Conservation (phyloP, 805 yeast genomes). For the Sungouiozyma ichnusensis region DNA sequence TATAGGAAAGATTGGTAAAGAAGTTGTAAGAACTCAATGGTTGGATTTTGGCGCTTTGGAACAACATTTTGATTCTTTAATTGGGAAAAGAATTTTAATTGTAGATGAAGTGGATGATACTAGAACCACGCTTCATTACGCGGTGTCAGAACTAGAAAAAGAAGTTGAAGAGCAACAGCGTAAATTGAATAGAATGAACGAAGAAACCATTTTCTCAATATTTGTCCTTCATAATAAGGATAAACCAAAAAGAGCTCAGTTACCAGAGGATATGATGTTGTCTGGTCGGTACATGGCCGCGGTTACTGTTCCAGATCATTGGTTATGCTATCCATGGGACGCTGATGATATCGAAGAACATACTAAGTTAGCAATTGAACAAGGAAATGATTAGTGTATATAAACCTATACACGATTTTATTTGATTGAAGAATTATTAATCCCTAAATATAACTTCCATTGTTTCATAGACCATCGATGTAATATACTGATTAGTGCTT, state of each 20-base stretch:
- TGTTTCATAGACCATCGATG: neutral
- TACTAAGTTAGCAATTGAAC: slow-evolving; percentile 51
- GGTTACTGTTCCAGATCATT: slow-evolving; percentile 59
- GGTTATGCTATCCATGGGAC: slow-evolving; percentile 93
- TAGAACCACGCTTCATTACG: slow-evolving; percentile 81
- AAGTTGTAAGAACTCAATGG: slow-evolving; percentile 86
- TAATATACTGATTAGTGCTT: slow-evolving; percentile 6
- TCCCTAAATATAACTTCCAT: no score
- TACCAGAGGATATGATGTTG: slow-evolving; percentile 52
- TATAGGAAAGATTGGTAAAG: slow-evolving; percentile 52
- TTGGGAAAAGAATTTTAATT: slow-evolving; percentile 71
- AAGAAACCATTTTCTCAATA: slow-evolving; percentile 56
- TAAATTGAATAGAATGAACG: slow-evolving; percentile 46
- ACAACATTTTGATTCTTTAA: slow-evolving; percentile 60
- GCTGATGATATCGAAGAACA: slow-evolving; percentile 72
- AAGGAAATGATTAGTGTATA: slow-evolving; percentile 43
- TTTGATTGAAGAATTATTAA: no score
- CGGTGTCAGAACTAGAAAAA: slow-evolving; percentile 57
- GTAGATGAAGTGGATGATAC: slow-evolving; percentile 92
- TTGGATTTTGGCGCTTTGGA: slow-evolving; percentile 66
- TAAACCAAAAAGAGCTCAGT: slow-evolving; percentile 68
- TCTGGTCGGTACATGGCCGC: slow-evolving; percentile 65
- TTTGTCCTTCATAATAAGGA: slow-evolving; percentile 79
- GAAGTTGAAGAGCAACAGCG: slow-evolving; percentile 50
- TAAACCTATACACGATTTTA: neutral